Evolutionary conservation across 345 rosid species (phyloP).

Genomic region (Eucalyptus marginata): DNA sequence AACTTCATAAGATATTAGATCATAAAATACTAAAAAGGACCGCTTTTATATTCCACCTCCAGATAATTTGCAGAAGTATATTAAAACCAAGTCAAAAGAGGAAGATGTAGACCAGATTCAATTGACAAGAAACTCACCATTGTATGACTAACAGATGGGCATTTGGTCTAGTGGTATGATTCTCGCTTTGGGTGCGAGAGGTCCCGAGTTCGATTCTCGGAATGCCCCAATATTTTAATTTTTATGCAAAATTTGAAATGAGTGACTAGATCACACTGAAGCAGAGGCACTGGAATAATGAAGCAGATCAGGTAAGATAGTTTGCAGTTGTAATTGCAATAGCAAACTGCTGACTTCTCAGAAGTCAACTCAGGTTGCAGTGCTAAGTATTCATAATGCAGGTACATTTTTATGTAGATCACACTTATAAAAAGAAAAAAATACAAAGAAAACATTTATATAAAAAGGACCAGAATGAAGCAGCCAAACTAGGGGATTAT

Average conservation of each 20-base stretch:
- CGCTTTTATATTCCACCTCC: neutral
- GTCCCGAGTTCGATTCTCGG: conserved; percentile 82
- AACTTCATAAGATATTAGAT: neutral
- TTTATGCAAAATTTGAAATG: neutral
- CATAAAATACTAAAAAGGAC: neutral
- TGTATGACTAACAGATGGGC: neutral
- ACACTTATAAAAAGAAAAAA: neutral
- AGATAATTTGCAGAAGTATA: neutral
- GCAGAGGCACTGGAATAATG: neutral
- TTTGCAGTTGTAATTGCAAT: neutral
- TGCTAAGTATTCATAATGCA: neutral
- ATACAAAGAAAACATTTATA: neutral
- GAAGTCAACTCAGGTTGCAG: neutral
- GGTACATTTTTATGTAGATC: neutral
- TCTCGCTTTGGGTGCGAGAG: conserved; percentile 92
- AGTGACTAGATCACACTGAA: neutral
- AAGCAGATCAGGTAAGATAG: neutral
- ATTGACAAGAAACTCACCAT: neutral
- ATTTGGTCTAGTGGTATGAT: conserved; percentile 58
- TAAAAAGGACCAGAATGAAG: neutral
- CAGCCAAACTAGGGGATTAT: neutral
- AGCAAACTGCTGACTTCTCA: neutral
- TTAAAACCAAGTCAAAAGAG: neutral
- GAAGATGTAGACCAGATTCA: neutral
- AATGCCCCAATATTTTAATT: conserved; percentile 28